Base-by-base conservation (phyloP, 2,329 filamentous ascomycete genomes). In the Beauveria scarabaeidicola region DNA sequence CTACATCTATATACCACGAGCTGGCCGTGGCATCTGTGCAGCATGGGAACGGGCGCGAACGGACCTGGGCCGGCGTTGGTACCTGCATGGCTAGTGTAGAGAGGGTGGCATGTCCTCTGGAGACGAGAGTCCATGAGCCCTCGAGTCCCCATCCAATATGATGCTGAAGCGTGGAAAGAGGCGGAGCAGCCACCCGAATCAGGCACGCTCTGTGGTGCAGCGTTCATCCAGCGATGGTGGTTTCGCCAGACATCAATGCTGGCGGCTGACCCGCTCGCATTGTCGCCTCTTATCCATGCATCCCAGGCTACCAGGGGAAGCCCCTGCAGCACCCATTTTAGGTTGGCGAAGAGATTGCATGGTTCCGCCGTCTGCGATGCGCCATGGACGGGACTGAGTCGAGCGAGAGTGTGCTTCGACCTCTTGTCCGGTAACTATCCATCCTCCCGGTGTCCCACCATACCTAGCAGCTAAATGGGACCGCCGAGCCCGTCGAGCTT, bases 1-100 rank as follows among this genome's bases (percentile, higher is more conserved):
- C 38, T 52, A 46, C 43, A 56, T 54, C 60, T 61, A 62, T 62
- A 62, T 62, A 62, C 56, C 23, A 46, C 25, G 27, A 46, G 47
- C 25, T 46, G 47, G 40, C 48, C 46, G 23, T 40, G 48, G 27
- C 48, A 52, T 51, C 46, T 41, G 46, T 43, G 46, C n/a, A 29
- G 46, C 23, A 23, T 58, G 46, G 25, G 23, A 41, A 29, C 44
- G 36, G 46, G 32, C 32, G 29, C 27, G 32, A 43, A 23, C 54
- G 54, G 46, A 19, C 44, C 46, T 13, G 19, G 21, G 29, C 27
- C 41, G 21, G 29, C 29, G 43, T 32, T 27, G 40, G 47, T 44
- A 25, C 38, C 56, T 52, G 38, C 43, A 44, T 44, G 38, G 8
- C 47, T 15, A 36, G 32, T 36, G 32, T 36, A 48, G 47, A 32